A percentile compares a stretch with the other conserved stretches of the same genome.
These are phyloP conservation scores for Leccinum colubrinum DNA, from an alignment of 1,284 basidiomycete genomes.

Conservation along the genomic window DNA sequence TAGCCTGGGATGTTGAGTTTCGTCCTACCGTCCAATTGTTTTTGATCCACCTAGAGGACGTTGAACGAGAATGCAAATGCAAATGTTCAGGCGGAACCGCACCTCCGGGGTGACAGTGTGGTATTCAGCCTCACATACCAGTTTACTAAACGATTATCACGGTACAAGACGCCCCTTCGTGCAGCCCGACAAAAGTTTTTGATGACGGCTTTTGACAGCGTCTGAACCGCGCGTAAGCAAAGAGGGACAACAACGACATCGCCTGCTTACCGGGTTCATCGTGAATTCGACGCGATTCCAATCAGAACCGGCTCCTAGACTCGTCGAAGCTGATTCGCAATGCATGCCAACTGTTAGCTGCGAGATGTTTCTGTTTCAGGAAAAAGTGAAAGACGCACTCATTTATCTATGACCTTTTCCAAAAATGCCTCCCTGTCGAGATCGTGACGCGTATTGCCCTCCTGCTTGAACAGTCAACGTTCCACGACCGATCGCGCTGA, in stretches of 20 bases:
- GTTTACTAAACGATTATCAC: slow-evolving; percentile 97
- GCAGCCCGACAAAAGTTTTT: slow-evolving; percentile 61
- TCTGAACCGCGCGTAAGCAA: not conserved
- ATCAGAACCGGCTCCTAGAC: slow-evolving; percentile 92
- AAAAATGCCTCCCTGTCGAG: too few relatives aligned
- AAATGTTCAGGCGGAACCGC: not conserved
- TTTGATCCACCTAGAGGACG: slow-evolving; percentile 80
- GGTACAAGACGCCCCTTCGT: slow-evolving; percentile 72
- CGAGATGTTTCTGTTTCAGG: too few relatives aligned
- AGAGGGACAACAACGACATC: not conserved
- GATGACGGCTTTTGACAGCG: slow-evolving; percentile 80
- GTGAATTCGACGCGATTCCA: slow-evolving; percentile 68
- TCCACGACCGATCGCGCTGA: too few relatives aligned
- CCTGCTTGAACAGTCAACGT: too few relatives aligned
- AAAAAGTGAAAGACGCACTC: too few relatives aligned
- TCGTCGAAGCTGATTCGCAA: slow-evolving; percentile 25
- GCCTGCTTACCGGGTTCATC: slow-evolving; percentile 57
- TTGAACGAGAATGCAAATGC: not conserved
- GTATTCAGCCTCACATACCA: slow-evolving; percentile 73
- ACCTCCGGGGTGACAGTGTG: slow-evolving; percentile 69
- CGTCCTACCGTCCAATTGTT: slow-evolving; percentile 63
- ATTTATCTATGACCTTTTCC: too few relatives aligned
- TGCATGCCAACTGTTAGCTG: too few relatives aligned
- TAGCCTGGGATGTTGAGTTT: slow-evolving; percentile 54
- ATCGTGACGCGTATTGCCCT: too few relatives aligned